Evolutionary conservation across 2,329 filamentous ascomycete species (phyloP).

Genomic region (Calonectria hongkongensis): DNA sequence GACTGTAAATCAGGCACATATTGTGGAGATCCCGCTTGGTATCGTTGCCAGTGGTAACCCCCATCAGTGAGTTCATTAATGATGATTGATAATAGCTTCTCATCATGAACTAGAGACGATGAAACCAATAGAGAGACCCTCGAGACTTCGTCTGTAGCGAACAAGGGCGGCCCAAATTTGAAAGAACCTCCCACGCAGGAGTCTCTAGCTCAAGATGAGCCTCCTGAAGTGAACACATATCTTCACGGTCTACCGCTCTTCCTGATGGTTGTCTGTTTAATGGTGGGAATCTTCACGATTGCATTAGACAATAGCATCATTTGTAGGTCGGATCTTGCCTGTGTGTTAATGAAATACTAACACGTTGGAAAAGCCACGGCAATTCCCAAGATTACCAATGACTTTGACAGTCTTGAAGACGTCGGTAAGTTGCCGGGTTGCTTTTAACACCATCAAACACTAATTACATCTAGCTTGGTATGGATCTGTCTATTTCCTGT

Average conservation of each 20-base stretch:
- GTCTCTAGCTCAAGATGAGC: background rate
- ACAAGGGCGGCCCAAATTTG: background rate
- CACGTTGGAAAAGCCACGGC: slow-evolving; percentile 47
- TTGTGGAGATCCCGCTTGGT: background rate
- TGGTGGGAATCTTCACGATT: slow-evolving; percentile 47
- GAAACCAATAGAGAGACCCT: background rate
- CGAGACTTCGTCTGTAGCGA: background rate
- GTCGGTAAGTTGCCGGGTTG: slow-evolving; percentile 27
- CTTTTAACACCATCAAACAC: rapidly evolving
- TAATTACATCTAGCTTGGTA: slow-evolving; percentile 56
- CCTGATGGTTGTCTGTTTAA: slow-evolving; percentile 46
- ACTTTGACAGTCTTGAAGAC: slow-evolving; percentile 60
- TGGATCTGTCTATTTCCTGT: slow-evolving; percentile 54
- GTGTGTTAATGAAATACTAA: background rate
- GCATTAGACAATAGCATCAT: slow-evolving; percentile 52
- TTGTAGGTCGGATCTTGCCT: background rate
- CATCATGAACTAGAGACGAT: background rate
- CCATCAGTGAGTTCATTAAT: background rate
- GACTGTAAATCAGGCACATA: background rate
- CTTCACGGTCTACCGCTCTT: slow-evolving; percentile 42
- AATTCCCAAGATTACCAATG: slow-evolving; percentile 53
- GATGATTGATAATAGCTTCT: background rate
- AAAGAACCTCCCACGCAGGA: background rate
- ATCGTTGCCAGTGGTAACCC: no score
- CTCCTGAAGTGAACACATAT: slow-evolving; percentile 33